A percentile compares a stretch with the other conserved stretches of the same genome.
Conservation (phyloP, 148 eudicot species). For the Salicornia ramosissima region DNA sequence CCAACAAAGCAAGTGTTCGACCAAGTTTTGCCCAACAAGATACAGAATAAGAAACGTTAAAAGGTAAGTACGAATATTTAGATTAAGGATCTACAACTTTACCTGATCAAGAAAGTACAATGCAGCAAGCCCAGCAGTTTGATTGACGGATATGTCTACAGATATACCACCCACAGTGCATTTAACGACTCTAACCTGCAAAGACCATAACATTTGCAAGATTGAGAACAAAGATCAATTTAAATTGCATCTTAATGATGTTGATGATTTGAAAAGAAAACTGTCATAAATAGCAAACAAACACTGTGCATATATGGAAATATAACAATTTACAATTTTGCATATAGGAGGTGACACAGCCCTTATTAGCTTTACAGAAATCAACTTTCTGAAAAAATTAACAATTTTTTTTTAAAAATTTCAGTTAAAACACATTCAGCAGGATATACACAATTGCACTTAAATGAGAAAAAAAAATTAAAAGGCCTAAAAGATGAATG, state of each 20-base stretch:
- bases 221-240: neutral
- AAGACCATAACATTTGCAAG: conserved; percentile 4
- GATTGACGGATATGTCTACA: conserved; percentile 54
- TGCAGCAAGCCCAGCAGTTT: conserved; percentile 41
- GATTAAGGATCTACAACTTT: conserved; percentile 4
- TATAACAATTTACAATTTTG: too few relatives aligned
- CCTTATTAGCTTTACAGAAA: neutral
- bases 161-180: conserved; percentile 41
- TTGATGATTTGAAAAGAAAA: neutral
- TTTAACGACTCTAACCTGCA: conserved; percentile 47
- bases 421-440: too few relatives aligned
- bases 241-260: neutral
- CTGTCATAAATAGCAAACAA: neutral
- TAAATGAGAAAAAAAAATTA: neutral
- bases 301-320: neutral
- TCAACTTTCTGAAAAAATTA: too few relatives aligned
- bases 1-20: neutral
- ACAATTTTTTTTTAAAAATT: too few relatives aligned
- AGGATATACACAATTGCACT: neutral
- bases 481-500: neutral
- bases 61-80: neutral
- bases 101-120: conserved; percentile 50
- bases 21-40: neutral
- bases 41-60: neutral
- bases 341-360: too few relatives aligned